Conservation (phyloP, 495 filamentous ascomycete genomes). For the Daldinia childiae region DNA sequence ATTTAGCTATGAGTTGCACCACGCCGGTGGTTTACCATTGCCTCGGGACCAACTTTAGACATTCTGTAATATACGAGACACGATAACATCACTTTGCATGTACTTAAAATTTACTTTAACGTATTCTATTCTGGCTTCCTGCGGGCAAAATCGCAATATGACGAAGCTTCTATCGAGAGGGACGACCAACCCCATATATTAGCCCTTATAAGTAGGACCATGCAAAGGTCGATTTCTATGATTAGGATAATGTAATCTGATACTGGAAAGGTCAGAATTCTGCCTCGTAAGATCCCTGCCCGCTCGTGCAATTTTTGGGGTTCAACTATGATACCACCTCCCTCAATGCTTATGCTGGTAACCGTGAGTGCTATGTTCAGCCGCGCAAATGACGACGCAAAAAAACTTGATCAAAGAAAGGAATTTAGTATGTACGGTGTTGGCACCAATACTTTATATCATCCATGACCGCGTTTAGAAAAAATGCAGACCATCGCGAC, state of each 20-base stretch:
- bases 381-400: slow-evolving; percentile 27
- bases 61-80: slow-evolving; percentile 2
- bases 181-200: slow-evolving; percentile 1
- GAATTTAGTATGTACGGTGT: slow-evolving; percentile 38
- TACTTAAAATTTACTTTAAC: slow-evolving; percentile 9
- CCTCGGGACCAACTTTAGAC: background rate
- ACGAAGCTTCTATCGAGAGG: slow-evolving; percentile 1
- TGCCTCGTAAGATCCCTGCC: slow-evolving; percentile 14
- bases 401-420: slow-evolving; percentile 19
- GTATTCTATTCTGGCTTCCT: slow-evolving; percentile 22
- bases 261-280: background rate
- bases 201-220: background rate
- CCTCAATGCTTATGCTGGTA: slow-evolving; percentile 11
- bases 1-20: background rate
- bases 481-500: slow-evolving; percentile 26
- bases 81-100: slow-evolving; percentile 5
- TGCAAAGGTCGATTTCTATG: slow-evolving; percentile 11
- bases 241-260: slow-evolving; percentile 1
- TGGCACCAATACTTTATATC: slow-evolving; percentile 40
- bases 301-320: slow-evolving; percentile 15
- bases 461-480: slow-evolving; percentile 33
- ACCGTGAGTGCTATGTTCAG: slow-evolving; percentile 32
- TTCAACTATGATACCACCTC: slow-evolving; percentile 23
- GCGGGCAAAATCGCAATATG: slow-evolving; percentile 6
- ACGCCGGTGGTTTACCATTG: background rate